Conservation (phyloP, 2,329 filamentous ascomycete genomes). For the Pyricularia sp. region DNA sequence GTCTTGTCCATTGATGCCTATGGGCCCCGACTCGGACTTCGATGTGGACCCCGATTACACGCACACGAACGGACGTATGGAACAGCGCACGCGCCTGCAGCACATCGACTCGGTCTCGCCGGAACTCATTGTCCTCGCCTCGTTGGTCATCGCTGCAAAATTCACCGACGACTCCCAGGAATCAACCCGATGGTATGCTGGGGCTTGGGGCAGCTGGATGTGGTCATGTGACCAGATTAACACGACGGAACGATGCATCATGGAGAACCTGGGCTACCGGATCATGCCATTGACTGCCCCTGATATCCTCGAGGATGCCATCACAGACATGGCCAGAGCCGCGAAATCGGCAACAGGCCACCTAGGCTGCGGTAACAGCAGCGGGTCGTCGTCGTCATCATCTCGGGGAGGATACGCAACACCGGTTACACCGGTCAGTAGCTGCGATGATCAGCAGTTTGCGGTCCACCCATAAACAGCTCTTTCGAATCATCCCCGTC, state of each 20-base stretch:
- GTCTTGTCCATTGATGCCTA: conserved; percentile 38
- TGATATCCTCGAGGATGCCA: conserved; percentile 46
- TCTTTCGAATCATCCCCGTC: not conserved
- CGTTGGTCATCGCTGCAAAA: conserved; percentile 55
- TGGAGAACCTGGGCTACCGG: conserved; percentile 55
- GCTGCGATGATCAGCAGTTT: not conserved
- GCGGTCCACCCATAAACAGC: not conserved
- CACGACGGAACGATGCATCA: conserved; percentile 52
- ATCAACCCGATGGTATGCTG: conserved; percentile 41
- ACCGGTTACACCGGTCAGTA: not conserved
- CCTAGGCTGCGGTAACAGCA: conserved; percentile 7
- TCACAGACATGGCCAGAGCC: conserved; percentile 56
- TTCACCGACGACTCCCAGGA: conserved; percentile 53
- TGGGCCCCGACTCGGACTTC: conserved; percentile 11
- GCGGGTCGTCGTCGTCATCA: conserved; percentile 3
- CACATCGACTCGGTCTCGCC: conserved; percentile 54
- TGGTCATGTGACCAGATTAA: conserved; percentile 57
- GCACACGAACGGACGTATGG: conserved; percentile 11
- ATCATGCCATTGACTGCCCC: conserved; percentile 51
- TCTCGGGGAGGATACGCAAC: not conserved
- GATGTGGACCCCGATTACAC: conserved; percentile 21
- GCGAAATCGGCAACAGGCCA: conserved; percentile 15
- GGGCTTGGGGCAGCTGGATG: conserved; percentile 40
- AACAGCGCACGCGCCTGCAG: conserved; percentile 12
- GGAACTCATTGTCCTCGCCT: conserved; percentile 53